Evolutionary conservation across 345 rosid genomes (phyloP).

Genomic region (Iberis pinnata): DNA sequence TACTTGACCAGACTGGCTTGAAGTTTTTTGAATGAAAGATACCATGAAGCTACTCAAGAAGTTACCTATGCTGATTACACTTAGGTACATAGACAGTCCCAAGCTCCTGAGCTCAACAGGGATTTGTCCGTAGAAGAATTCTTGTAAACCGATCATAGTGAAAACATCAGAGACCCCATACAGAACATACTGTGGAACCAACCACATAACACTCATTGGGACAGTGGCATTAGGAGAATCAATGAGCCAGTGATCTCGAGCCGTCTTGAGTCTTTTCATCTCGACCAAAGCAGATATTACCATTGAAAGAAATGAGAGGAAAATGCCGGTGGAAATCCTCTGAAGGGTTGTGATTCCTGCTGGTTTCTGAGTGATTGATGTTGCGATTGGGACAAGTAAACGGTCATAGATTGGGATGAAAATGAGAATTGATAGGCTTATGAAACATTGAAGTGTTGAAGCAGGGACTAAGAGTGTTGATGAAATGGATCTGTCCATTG

Average conservation of each 20-base stretch:
- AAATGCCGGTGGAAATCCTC: conserved; percentile 27
- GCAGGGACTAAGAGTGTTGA: conserved; percentile 35
- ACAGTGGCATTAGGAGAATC: conserved; percentile 14
- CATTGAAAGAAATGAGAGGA: conserved; percentile 23
- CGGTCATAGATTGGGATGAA: conserved; percentile 45
- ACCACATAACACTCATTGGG: conserved; percentile 32
- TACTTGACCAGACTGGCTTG: conserved; percentile 2
- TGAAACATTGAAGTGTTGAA: conserved; percentile 44
- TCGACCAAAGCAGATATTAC: conserved; percentile 33
- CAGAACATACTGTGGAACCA: conserved; percentile 28
- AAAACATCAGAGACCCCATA: conserved; percentile 17
- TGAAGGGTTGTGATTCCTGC: conserved; percentile 6
- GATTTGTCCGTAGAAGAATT: conserved; percentile 44
- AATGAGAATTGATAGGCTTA: conserved; percentile 28
- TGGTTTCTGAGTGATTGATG: conserved; percentile 18
- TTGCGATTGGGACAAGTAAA: conserved; percentile 34
- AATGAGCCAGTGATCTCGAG: too few species aligned
- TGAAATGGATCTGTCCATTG: conserved; percentile 39
- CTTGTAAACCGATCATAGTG: conserved; percentile 33
- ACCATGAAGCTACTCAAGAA: conserved; percentile 31
- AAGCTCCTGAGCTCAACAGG: conserved; percentile 28
- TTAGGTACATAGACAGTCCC: conserved; percentile 24
- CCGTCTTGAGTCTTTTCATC: conserved; percentile 25
- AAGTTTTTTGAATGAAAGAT: conserved; percentile 16
- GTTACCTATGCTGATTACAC: conserved; percentile 28